Evolutionary conservation across 2,329 filamentous ascomycete genomes (phyloP).

Genomic region (Colletotrichum lini): DNA sequence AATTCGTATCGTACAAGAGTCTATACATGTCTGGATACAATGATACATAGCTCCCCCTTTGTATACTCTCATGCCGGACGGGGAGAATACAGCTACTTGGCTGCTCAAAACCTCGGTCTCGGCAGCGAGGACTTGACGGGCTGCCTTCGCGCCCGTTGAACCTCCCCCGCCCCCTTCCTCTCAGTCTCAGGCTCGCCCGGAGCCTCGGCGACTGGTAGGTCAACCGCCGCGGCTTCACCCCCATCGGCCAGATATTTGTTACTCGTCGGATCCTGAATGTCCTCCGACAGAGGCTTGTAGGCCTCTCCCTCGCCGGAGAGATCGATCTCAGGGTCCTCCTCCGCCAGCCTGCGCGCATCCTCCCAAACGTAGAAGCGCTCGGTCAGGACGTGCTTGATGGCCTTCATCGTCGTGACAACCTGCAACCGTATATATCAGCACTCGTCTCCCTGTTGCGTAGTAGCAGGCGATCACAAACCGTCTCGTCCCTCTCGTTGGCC

Average conservation of each 20-base stretch:
- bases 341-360: slow-evolving; percentile 78
- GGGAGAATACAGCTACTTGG: slow-evolving; percentile 9
- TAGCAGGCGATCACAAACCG: slow-evolving; percentile 67
- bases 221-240: slow-evolving; percentile 1
- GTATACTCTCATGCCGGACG: background rate
- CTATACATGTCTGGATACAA: slow-evolving; percentile 42
- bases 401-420: slow-evolving; percentile 83
- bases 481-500: slow-evolving; percentile 71
- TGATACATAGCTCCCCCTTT: slow-evolving; percentile 33
- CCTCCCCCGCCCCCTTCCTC: slow-evolving; percentile 28
- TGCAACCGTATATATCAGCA: slow-evolving; percentile 54
- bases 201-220: slow-evolving; percentile 1
- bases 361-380: slow-evolving; percentile 93
- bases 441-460: background rate
- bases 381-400: slow-evolving; percentile 87
- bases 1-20: slow-evolving; percentile 40
- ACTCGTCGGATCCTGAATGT: slow-evolving; percentile 50
- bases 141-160: slow-evolving; percentile 14
- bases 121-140: slow-evolving; percentile 26
- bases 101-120: slow-evolving; percentile 32
- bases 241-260: slow-evolving; percentile 24
- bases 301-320: slow-evolving; percentile 64
- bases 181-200: slow-evolving; percentile 1
- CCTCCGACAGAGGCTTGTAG: slow-evolving; percentile 62
- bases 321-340: slow-evolving; percentile 77